Evolutionary conservation across 2,329 filamentous ascomycete species (phyloP).

Genomic region (Fusarium graminum): DNA sequence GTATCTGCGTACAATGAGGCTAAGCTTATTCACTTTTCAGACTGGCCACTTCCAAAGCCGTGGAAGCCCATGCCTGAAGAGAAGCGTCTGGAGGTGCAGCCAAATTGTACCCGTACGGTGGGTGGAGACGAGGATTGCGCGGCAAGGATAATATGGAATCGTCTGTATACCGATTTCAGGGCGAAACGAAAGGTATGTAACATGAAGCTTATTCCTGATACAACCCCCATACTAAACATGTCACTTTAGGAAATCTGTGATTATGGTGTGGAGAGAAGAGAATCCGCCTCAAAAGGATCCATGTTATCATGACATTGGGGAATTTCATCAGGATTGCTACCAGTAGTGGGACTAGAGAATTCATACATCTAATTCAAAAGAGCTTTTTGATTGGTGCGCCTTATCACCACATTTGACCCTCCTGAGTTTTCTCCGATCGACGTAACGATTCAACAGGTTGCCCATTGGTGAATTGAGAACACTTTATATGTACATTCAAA

Average conservation of each 20-base stretch:
- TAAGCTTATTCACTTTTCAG: constrained; percentile 78
- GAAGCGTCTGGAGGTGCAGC: constrained; percentile 33
- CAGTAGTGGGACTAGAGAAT: too few species aligned
- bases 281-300: background rate
- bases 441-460: too few species aligned
- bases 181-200: constrained; percentile 19
- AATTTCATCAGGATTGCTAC: background rate
- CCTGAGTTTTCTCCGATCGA: too few species aligned
- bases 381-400: too few species aligned
- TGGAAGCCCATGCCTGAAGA: constrained; percentile 53
- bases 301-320: background rate
- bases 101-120: constrained; percentile 59
- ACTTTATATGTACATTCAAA: too few species aligned
- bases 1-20: constrained; percentile 65
- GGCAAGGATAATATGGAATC: constrained; percentile 40
- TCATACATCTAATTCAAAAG: too few species aligned
- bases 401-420: too few species aligned
- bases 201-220: background rate
- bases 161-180: constrained; percentile 64
- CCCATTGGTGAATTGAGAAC: too few species aligned
- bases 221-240: background rate
- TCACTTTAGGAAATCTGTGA: constrained; percentile 4
- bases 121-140: constrained; percentile 61
- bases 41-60: constrained; percentile 77
- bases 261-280: background rate